Evolutionary conservation across 768 basidiomycete species (phyloP), one percentile per base, ranked within the genome.

Genomic region (Vararia minispora): DNA sequence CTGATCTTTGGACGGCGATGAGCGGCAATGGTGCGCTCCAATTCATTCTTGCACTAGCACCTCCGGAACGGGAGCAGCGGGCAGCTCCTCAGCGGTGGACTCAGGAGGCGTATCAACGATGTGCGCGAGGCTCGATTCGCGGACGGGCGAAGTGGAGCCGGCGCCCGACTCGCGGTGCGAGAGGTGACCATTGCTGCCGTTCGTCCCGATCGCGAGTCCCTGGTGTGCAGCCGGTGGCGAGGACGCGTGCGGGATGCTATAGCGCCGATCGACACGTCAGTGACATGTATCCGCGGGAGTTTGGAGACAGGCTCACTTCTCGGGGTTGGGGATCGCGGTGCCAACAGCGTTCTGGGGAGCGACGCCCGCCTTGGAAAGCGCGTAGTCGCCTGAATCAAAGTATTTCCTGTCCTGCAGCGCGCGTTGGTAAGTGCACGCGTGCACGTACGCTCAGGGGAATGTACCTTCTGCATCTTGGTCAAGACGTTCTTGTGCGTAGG

Each of bases 351-450:
- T 85, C 58, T 88, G 86, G 33, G 87, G 80, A n/a, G 81, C 71
- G 33, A 83, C 79, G 20, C 95, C 85, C 3, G 95, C 95, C 60
- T 98, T 97, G 35, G 89, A 90, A 48, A 99, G 69, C 22, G 92
- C 92, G 55, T 98, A 98, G 59, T 99, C 95, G 41, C 95, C 95
- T 40, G 94, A 98, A 63, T 98, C 95, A 59, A 99, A 99, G 65
- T 90, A 99, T 63, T 98, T 98, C 53, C 95, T 86, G 56, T 99
- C 94, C 92, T 97, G 50, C 26, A 37, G 41, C 52, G 35, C 34
- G 27, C 20, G 36, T n/a, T 21, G 26, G 3, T 45, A 22, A 44
- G 43, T 11, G 18, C 42, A 30, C 29, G 44, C 27, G 39, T 26
- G 39, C 29, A 45, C 35, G 44, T 32, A 39, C n/a, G n/a, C n/a